A percentile compares a stretch with the other conserved stretches of the same genome.
Evolutionary conservation across 2,329 filamentous ascomycete species (phyloP).

Genomic region (Venturia oleaginea): DNA sequence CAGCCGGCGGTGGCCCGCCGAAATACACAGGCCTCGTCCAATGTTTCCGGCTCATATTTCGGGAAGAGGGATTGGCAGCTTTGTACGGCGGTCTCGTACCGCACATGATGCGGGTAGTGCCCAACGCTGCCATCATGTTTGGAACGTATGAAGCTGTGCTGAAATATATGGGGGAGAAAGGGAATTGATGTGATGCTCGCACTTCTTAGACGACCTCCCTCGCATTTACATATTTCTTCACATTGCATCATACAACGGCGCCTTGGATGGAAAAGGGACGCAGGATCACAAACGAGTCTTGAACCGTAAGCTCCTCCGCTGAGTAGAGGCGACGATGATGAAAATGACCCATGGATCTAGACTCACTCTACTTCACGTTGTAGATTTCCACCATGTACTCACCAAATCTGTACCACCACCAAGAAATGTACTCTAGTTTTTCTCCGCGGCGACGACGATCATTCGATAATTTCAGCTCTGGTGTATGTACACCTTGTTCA

Average conservation of each 20-base stretch:
- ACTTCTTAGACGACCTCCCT: not conserved
- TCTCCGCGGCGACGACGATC: not conserved
- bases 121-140: conserved; percentile 93
- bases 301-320: not conserved
- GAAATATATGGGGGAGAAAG: conserved; percentile 31
- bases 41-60: conserved; percentile 80
- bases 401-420: not conserved
- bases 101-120: conserved; percentile 83
- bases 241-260: not conserved
- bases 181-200: not conserved
- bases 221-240: not conserved
- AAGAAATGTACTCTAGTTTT: not conserved
- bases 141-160: conserved; percentile 63
- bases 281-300: not conserved
- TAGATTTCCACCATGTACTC: not conserved
- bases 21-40: conserved; percentile 87
- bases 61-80: conserved; percentile 76
- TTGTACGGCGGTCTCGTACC: conserved; percentile 88
- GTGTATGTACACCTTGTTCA: not conserved
- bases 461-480: not conserved
- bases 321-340: not conserved
- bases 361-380: not conserved
- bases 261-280: not conserved
- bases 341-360: not conserved
- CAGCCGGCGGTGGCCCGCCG: conserved; percentile 57